phyloP scores from a whole-genome alignment of 805 yeast genomes.

The Cyberlindnera sargentensis region DNA sequence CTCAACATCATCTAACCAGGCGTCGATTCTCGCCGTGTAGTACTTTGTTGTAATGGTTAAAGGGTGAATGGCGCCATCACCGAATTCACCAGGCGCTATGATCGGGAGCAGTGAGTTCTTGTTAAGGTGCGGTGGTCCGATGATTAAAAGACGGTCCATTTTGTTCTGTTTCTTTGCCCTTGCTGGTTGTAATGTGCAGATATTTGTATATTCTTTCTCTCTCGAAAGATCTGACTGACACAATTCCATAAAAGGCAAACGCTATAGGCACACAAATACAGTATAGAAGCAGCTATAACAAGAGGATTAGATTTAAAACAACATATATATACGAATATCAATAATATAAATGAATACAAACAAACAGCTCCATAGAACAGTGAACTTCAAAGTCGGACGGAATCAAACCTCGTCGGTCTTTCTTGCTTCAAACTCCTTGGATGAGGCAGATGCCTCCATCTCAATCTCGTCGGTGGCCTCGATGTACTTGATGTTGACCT shows the following conservation, averaged over 20 bases:
- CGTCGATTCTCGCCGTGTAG: conserved; percentile 23
- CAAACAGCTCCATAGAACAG: too few species aligned
- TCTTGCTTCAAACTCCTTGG: conserved; percentile 1
- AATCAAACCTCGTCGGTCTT: conserved; percentile 1
- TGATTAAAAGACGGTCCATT: conserved; percentile 4
- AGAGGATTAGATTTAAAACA: too few species aligned
- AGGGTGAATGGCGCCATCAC: conserved; percentile 2
- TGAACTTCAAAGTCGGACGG: not conserved
- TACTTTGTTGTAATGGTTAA: conserved; percentile 26
- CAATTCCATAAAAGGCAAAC: too few species aligned
- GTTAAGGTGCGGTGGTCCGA: conserved; percentile 3
- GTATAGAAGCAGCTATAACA: too few species aligned
- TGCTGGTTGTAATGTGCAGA: not conserved
- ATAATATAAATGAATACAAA: too few species aligned
- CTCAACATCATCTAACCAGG: conserved; percentile 24
- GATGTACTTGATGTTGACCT: conserved; percentile 13
- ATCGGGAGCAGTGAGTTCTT: conserved; percentile 5
- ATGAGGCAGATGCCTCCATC: conserved; percentile 6
- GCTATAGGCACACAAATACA: too few species aligned
- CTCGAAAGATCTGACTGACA: too few species aligned
- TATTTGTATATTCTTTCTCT: too few species aligned
- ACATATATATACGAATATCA: too few species aligned
- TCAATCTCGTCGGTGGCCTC: conserved; percentile 14
- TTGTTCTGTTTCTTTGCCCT: not conserved
- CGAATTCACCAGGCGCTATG: conserved; percentile 1